Evolutionary conservation across 2,329 filamentous ascomycete species (phyloP), one percentile per base, ranked within the genome.

Genomic region (Talaromyces pinophilus): DNA sequence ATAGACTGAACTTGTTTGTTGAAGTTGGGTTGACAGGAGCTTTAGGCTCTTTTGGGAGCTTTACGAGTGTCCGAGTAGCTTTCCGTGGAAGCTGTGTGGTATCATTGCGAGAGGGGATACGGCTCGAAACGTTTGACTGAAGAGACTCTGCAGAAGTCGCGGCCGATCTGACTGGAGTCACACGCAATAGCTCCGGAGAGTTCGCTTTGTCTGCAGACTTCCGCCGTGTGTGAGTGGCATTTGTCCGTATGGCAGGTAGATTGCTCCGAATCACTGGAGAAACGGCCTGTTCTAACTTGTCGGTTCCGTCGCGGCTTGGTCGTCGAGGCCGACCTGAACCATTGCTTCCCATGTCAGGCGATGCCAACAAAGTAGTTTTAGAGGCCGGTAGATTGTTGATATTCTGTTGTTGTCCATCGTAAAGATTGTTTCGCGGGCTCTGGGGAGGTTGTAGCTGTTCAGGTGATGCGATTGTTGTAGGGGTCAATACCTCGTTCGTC

Each of bases 1-100:
- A 96, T 63, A 97, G 84, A 0, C 90, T 90, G 75, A 97, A 95
- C 1, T 90, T 86, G 83, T 88, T 66, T 82, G 87, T 48, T 80
- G 79, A 74, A 40, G 62, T 68, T 8, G 72, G 64, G 50, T 69
- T 73, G 10, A 76, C 76, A 3, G 72, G 44, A 61, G 76, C 76
- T 15, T 76, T 71, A 19, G 71, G 69, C 46, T 78, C 67, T 60
- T 68, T 71, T 1, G 68, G 67, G 52, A 73, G 71, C 52, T 71
- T 78, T 38, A 73, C 74, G 44, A 75, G 68, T 80, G 71, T 85
- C 80, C 69, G 74, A 13, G 74, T 71, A 5, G 73, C 69, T 55
- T 75, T 76, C 2, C 76, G 68, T 4, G 74, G 71, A 40, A 73
- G 63, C 11, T 72, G 70, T 57, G 78, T 77, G 1, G 71, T 75